These are phyloP conservation scores for Cryptosporidium meleagridis DNA, from an alignment of 169 alveolate species.

Conservation along the genomic window DNA sequence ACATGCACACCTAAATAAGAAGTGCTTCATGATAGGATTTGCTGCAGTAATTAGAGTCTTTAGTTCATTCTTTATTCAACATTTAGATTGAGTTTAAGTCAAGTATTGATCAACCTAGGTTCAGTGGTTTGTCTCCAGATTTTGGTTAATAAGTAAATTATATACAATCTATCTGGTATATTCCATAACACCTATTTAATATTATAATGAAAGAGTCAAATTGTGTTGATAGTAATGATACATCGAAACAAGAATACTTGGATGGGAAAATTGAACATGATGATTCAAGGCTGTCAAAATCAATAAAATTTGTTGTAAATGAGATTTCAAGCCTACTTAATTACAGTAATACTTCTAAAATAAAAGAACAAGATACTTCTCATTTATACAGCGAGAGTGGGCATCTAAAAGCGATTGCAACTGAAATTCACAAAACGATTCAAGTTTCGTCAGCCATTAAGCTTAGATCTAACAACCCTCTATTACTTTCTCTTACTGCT, in stretches of 20 bases:
- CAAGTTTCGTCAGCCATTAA: slow-evolving; percentile 49
- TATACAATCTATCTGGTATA: neutral
- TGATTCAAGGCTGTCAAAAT: slow-evolving; percentile 1
- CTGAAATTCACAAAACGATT: slow-evolving; percentile 23
- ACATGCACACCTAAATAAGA: neutral
- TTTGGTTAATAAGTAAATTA: slow-evolving; percentile 2
- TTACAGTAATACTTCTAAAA: neutral
- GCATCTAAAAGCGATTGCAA: neutral
- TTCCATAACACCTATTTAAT: neutral
- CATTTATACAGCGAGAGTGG: neutral
- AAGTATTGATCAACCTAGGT: neutral
- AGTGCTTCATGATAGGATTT: slow-evolving; percentile 1
- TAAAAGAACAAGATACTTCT: slow-evolving; percentile 18
- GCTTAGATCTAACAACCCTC: slow-evolving; percentile 30
- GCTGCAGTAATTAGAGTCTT: neutral
- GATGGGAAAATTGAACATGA: neutral
- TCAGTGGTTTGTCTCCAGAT: neutral
- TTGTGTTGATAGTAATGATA: neutral
- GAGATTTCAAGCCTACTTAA: slow-evolving; percentile 54
- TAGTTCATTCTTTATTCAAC: neutral
- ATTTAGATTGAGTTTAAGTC: neutral
- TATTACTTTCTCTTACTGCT: slow-evolving; percentile 69
- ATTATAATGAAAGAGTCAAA: slow-evolving; percentile 3
- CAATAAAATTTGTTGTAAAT: slow-evolving; percentile 61
- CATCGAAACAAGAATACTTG: neutral